phyloP scores from a whole-genome alignment of 2,329 filamentous ascomycete species.

The Lasiodiplodia citricola region DNA sequence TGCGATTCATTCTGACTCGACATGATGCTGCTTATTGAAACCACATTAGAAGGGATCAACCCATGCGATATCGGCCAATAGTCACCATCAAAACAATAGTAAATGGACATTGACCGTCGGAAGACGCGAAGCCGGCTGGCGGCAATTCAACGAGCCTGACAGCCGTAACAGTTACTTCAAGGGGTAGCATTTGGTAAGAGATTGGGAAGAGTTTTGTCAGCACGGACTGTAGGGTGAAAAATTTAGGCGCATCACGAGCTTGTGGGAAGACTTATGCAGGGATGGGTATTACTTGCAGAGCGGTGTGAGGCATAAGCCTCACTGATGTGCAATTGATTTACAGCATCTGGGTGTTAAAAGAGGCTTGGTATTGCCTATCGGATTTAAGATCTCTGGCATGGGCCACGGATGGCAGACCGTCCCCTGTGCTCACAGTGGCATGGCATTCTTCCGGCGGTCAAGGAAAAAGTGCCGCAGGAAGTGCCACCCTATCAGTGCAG shows the following conservation, averaged over 20 bases:
- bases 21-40: constrained; percentile 12
- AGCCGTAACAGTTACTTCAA: constrained; percentile 6
- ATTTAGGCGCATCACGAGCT: constrained; percentile 18
- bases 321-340: constrained; percentile 19
- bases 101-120: background rate
- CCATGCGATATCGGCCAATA: constrained; percentile 18
- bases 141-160: background rate
- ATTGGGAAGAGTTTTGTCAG: constrained; percentile 9
- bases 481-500: constrained; percentile 1
- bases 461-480: background rate
- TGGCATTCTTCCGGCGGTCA: constrained; percentile 8
- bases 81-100: background rate
- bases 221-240: constrained; percentile 10
- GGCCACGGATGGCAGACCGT: background rate
- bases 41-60: constrained; percentile 1
- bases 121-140: background rate
- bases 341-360: background rate
- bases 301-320: constrained; percentile 17
- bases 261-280: constrained; percentile 18
- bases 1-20: constrained; percentile 6
- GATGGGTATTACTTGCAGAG: constrained; percentile 19
- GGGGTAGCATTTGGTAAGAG: constrained; percentile 16
- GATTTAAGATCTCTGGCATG: background rate
- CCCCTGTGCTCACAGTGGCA: background rate
- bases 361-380: background rate